Conservation (phyloP, 2,329 filamentous ascomycete genomes). For the Xylaria sp. region DNA sequence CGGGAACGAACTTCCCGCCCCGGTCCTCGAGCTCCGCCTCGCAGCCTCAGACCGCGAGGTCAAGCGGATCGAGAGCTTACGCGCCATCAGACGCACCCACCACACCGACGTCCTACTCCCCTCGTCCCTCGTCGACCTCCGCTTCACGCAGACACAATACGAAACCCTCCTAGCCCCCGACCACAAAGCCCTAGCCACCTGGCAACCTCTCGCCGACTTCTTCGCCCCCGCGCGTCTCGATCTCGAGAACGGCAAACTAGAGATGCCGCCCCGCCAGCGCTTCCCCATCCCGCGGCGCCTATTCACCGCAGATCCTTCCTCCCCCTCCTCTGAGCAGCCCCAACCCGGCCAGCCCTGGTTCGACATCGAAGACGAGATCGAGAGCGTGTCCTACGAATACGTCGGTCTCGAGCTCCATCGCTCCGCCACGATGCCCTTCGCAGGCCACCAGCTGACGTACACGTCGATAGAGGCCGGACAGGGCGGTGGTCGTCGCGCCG, state of each 20-base stretch:
- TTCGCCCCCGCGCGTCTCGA: conserved; percentile 59
- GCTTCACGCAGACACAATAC: conserved; percentile 55
- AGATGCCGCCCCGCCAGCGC: conserved; percentile 49
- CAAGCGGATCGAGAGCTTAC: conserved; percentile 49
- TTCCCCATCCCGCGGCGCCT: conserved; percentile 50
- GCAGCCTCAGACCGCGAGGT: conserved; percentile 51
- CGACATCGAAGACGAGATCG: conserved; percentile 14
- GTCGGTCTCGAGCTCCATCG: conserved; percentile 64
- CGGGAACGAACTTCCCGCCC: conserved; percentile 43
- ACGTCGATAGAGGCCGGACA: conserved; percentile 63
- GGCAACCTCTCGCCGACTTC: conserved; percentile 56
- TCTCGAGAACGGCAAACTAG: conserved; percentile 55
- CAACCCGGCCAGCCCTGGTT: neutral
- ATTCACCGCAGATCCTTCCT: conserved; percentile 22
- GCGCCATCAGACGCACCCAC: conserved; percentile 54
- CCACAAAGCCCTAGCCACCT: conserved; percentile 41
- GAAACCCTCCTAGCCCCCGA: conserved; percentile 47
- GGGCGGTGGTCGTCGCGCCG: conserved; percentile 62
- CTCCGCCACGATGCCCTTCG: conserved; percentile 55
- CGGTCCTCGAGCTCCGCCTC: conserved; percentile 54
- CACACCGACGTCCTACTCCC: conserved; percentile 61
- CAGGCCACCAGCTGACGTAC: conserved; percentile 61
- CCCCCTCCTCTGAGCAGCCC: neutral
- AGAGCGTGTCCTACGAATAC: conserved; percentile 56
- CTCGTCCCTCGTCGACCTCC: conserved; percentile 59